A percentile compares a stretch with the other conserved stretches of the same genome.
Evolutionary conservation across 441 rosid species (phyloP).

Genomic region (Syzygium syzygioides): DNA sequence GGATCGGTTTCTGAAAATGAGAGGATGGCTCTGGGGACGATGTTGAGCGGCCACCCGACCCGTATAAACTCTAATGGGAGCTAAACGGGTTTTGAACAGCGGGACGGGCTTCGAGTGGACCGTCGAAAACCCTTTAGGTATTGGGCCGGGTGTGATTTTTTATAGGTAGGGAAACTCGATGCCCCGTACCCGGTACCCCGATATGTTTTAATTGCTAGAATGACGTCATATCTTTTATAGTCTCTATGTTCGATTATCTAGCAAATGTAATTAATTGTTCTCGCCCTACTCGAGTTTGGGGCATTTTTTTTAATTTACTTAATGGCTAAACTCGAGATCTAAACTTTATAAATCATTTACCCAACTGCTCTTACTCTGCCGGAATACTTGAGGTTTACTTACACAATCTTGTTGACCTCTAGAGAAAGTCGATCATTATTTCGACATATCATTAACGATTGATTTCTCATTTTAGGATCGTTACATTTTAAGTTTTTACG

Average conservation of each 20-base stretch:
- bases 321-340: neutral
- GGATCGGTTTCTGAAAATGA: too few species aligned
- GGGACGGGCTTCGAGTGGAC: too few species aligned
- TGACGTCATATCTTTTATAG: too few species aligned
- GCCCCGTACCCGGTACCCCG: too few species aligned
- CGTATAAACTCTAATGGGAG: neutral
- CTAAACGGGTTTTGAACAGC: too few species aligned
- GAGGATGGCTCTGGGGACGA: too few species aligned
- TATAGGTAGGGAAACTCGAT: too few species aligned
- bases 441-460: neutral
- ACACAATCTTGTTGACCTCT: neutral
- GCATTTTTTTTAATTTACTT: too few species aligned
- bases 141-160: too few species aligned
- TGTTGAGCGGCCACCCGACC: too few species aligned
- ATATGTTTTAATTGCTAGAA: too few species aligned
- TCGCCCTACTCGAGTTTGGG: neutral
- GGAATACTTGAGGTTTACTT: neutral
- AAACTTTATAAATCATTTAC: neutral
- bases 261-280: neutral
- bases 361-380: neutral
- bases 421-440: neutral
- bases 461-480: neutral
- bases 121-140: too few species aligned
- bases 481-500: neutral
- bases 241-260: neutral